Evolutionary conservation across 75 land plant species (phyloP).

Genomic region (Pseudotsuga menziesii): DNA sequence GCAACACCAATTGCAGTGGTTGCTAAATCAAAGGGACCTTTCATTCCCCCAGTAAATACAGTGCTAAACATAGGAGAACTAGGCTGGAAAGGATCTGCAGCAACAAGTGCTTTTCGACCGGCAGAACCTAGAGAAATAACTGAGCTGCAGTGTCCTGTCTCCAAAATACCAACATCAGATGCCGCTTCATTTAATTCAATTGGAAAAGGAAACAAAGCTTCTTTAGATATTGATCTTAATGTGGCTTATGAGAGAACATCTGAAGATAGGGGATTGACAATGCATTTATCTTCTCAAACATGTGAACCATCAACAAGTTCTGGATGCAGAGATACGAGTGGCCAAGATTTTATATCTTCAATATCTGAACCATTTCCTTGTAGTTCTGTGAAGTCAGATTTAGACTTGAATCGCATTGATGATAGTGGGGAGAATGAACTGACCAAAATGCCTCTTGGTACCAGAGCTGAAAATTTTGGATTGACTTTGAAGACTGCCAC

Average conservation of each 20-base stretch:
- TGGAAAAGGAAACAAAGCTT: conserved; percentile 34
- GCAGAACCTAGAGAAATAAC: conserved; percentile 74
- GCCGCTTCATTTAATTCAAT: conserved; percentile 15
- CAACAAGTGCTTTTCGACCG: conserved; percentile 96
- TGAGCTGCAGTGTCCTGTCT: conserved; percentile 37
- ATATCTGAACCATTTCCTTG: conserved; percentile 8
- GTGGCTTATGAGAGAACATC: conserved; percentile 66
- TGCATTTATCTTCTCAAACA: conserved; percentile 19
- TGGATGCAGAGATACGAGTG: conserved; percentile 15
- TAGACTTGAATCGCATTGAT: conserved; percentile 80
- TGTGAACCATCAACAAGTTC: conserved; percentile 22
- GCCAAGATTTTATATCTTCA: conserved; percentile 11
- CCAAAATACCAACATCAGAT: background rate
- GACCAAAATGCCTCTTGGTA: conserved; percentile 9
- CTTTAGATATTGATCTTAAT: conserved; percentile 83
- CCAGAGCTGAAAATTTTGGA: conserved; percentile 25
- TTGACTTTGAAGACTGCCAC: conserved; percentile 3
- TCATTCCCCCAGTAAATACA: conserved; percentile 28
- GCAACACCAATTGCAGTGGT: conserved; percentile 46
- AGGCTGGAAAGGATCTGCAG: conserved; percentile 98
- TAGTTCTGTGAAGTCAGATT: conserved; percentile 34
- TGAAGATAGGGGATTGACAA: conserved; percentile 29
- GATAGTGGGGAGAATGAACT: conserved; percentile 44
- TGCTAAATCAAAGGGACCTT: conserved; percentile 38
- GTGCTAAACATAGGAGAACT: conserved; percentile 45